Percentiles rank a stretch among this genome's conserved stretches.
Conservation (phyloP, 495 filamentous ascomycete genomes). For the Podospora australis region DNA sequence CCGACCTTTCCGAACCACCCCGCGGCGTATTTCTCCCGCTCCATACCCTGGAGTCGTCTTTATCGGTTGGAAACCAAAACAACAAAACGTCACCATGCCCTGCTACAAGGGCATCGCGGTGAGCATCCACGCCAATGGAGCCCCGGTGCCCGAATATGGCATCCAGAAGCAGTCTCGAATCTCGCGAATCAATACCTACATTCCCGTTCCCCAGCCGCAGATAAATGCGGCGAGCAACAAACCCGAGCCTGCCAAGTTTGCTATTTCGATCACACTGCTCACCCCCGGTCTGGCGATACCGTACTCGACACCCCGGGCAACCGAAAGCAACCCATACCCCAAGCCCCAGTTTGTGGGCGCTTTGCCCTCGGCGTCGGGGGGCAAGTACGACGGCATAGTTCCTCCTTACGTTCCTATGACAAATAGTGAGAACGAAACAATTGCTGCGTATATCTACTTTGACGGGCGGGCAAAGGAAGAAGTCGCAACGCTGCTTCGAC, state of each 20-base stretch:
- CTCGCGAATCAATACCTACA: constrained; percentile 92
- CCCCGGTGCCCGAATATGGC: constrained; percentile 85
- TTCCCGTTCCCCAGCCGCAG: constrained; percentile 85
- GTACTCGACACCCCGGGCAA: constrained; percentile 77
- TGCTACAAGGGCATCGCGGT: constrained; percentile 98
- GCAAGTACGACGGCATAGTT: constrained; percentile 52
- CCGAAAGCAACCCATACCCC: constrained; percentile 63
- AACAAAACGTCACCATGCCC: constrained; percentile 63
- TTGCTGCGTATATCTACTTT: constrained; percentile 98
- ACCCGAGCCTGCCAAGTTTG: constrained; percentile 89
- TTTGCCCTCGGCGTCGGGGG: constrained; percentile 41
- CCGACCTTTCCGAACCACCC: too few species aligned
- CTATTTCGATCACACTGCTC: constrained; percentile 90
- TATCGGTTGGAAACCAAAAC: too few species aligned
- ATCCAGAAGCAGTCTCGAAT: constrained; percentile 87
- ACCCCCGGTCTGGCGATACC: constrained; percentile 83
- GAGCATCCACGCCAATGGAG: constrained; percentile 87
- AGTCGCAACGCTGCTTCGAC: constrained; percentile 85
- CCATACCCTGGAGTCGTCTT: too few species aligned
- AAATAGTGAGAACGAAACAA: constrained; percentile 84
- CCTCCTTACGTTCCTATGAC: constrained; percentile 85
- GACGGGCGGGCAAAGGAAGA: constrained; percentile 94
- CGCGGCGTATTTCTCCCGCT: too few species aligned
- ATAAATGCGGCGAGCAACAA: constrained; percentile 60
- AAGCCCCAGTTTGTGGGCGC: constrained; percentile 71